A percentile compares a stretch with the other conserved stretches of the same genome.
phyloP scores from a whole-genome alignment of 495 filamentous ascomycete genomes.

The Penicillium soppii region DNA sequence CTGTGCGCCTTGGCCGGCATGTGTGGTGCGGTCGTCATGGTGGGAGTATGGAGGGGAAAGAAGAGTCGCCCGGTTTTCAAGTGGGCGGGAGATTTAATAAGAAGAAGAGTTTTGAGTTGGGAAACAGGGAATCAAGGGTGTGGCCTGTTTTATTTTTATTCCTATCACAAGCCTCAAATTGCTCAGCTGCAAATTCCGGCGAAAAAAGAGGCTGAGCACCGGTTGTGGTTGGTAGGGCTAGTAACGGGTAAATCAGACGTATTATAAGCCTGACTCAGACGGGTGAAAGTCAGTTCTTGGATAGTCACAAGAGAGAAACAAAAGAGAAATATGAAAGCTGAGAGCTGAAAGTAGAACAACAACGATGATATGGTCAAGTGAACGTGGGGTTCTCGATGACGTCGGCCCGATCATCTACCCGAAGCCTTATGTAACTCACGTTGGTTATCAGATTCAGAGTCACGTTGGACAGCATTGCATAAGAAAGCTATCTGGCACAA shows the following conservation, averaged over 20 bases:
- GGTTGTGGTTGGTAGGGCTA: not conserved
- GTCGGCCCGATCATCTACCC: constrained; percentile 16
- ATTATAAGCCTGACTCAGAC: constrained; percentile 3
- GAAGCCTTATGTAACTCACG: not conserved
- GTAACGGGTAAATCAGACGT: constrained; percentile 6
- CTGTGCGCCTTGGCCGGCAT: constrained; percentile 37
- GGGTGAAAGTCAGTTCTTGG: not conserved
- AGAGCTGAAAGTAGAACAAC: no score
- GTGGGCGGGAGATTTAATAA: constrained; percentile 13
- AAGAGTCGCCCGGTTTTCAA: constrained; percentile 24
- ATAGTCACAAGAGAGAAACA: constrained; percentile 4
- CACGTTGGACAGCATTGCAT: not conserved
- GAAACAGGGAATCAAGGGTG: not conserved
- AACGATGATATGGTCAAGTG: constrained; percentile 5
- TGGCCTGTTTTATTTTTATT: constrained; percentile 7
- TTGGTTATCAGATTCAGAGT: constrained; percentile 1
- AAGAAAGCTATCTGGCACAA: not conserved
- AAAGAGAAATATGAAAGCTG: not conserved
- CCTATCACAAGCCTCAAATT: constrained; percentile 7
- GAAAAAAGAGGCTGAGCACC: constrained; percentile 6
- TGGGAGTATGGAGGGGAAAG: constrained; percentile 8
- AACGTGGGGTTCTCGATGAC: constrained; percentile 27
- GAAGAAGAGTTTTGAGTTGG: constrained; percentile 1
- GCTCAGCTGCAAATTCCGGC: constrained; percentile 1
- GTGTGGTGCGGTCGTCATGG: constrained; percentile 34